phyloP scores from a whole-genome alignment of 768 basidiomycete genomes.

The Nidularia sp. region DNA sequence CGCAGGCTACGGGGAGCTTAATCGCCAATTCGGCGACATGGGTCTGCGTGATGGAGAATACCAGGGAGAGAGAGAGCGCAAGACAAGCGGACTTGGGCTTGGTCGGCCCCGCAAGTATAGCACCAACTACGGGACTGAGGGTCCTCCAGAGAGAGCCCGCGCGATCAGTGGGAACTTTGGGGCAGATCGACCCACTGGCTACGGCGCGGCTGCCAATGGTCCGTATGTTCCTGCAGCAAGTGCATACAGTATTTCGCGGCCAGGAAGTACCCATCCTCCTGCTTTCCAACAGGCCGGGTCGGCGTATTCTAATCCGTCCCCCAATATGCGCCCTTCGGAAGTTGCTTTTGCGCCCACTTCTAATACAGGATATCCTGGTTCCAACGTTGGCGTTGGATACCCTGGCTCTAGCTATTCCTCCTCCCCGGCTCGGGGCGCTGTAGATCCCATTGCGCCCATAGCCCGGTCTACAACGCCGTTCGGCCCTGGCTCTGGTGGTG shows the following conservation, averaged over 20 bases:
- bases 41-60: slow-evolving; percentile 30
- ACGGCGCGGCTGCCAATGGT: slow-evolving; percentile 16
- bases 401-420: slow-evolving; percentile 26
- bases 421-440: slow-evolving; percentile 27
- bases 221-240: slow-evolving; percentile 23
- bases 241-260: slow-evolving; percentile 19
- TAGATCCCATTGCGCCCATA: slow-evolving; percentile 19
- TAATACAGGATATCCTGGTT: slow-evolving; percentile 4
- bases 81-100: slow-evolving; percentile 19
- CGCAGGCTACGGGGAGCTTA: slow-evolving; percentile 26
- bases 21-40: slow-evolving; percentile 38
- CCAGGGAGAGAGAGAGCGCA: slow-evolving; percentile 24
- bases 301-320: slow-evolving; percentile 34
- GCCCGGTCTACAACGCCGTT: slow-evolving; percentile 42
- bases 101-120: slow-evolving; percentile 43
- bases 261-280: neutral
- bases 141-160: slow-evolving; percentile 26
- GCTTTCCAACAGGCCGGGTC: slow-evolving; percentile 6
- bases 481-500: slow-evolving; percentile 15
- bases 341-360: slow-evolving; percentile 18
- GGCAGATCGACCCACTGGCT: slow-evolving; percentile 21
- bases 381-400: slow-evolving; percentile 21
- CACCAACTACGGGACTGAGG: slow-evolving; percentile 24
- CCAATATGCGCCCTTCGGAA: slow-evolving; percentile 45
- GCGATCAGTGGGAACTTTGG: slow-evolving; percentile 35